Evolutionary conservation across 2,329 filamentous ascomycete genomes (phyloP).

Genomic region (Aspergillus carbonarius): DNA sequence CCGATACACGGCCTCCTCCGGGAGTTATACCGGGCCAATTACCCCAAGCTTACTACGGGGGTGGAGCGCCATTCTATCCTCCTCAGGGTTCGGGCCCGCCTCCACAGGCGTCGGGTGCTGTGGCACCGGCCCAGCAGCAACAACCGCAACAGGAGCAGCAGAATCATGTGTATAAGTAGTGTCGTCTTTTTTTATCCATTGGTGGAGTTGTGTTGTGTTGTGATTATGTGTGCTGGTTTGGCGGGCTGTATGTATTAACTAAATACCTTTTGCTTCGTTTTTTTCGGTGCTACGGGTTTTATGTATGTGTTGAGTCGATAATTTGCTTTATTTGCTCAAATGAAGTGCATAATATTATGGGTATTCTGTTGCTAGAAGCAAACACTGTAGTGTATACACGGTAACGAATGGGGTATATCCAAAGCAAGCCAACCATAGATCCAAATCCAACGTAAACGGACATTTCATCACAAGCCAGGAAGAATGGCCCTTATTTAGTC

Average conservation of each 20-base stretch:
- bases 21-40: constrained; percentile 27
- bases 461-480: constrained; percentile 4
- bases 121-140: constrained; percentile 11
- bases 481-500: neutral
- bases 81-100: constrained; percentile 1
- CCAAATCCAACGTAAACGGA: neutral
- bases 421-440: neutral
- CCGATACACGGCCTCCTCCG: constrained; percentile 34
- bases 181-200: neutral
- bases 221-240: neutral
- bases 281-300: neutral
- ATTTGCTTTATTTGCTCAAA: neutral
- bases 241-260: neutral
- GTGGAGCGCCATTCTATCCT: constrained; percentile 4
- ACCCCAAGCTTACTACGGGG: constrained; percentile 24
- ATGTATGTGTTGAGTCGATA: neutral
- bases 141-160: constrained; percentile 15
- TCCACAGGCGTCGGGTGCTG: constrained; percentile 17
- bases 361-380: neutral
- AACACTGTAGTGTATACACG: neutral
- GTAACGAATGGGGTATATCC: constrained; percentile 8
- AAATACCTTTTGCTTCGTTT: neutral
- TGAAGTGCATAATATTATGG: neutral
- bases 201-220: neutral
- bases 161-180: constrained; percentile 25